Evolutionary conservation across 2,329 filamentous ascomycete genomes (phyloP), one percentile per base, ranked within the genome.

Genomic region (Colletotrichum sp.): DNA sequence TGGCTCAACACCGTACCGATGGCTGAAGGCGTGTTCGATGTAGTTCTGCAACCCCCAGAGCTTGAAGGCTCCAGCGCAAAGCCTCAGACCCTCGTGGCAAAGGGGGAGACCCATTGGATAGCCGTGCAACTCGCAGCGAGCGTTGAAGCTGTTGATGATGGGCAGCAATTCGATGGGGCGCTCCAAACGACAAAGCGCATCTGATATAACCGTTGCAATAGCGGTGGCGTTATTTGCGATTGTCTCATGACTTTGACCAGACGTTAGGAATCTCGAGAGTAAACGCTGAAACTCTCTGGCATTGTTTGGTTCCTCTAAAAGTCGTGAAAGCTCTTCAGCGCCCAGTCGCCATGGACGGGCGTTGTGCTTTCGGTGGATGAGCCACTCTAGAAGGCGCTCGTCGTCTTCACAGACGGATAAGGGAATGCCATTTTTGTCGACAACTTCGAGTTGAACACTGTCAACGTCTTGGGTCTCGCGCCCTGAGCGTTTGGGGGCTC

Each of bases 81-180:
- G 73, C 64, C 73, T 77, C 65, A 85, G 73, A 2, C 79, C 84
- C 34, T 82, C 71, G 18, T 79, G 79, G 56, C 81, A 80, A 10
- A 87, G 75, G 3, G 79, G 61, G 0, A 76, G 58, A 14, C 82
- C 79, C 7, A 85, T 59, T 28, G 77, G 71, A 8, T 77, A 65
- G 7, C 74, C 77, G 24, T 79, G 72, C 9, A 75, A 74, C 5
- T 81, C 78, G 12, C 86, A 78, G 58, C 81, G 82, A 58, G 85
- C 79, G 30, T 81, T 78, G 16, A 89, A 69, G 75, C 87, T 87
- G 69, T 87, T 86, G 28, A 89, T 77, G 65, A 89, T 83, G 2
- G 79, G 75, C 52, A 88, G 78, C 24, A 85, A 74, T 14, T 82
- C 81, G 26, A 63, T 13, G 55, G 43, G 32, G 28, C 61, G 43